These are phyloP conservation scores for Inosperma sp. DNA, from an alignment of 768 basidiomycete genomes.

Conservation along the genomic window DNA sequence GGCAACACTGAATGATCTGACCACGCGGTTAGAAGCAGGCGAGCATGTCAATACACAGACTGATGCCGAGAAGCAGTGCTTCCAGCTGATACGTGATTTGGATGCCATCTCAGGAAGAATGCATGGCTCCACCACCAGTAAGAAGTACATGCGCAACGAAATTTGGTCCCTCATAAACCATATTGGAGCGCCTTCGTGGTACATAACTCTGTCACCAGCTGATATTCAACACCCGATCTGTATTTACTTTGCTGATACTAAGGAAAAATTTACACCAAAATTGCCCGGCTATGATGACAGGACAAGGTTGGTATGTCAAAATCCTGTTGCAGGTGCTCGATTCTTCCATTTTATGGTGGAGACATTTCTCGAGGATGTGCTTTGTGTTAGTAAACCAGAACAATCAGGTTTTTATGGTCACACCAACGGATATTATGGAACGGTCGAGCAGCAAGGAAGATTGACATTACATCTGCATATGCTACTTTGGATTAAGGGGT, in stretches of 20 bases:
- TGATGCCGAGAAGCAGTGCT: slow-evolving; percentile 22
- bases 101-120: slow-evolving; percentile 25
- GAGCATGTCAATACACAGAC: slow-evolving; percentile 17
- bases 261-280: slow-evolving; percentile 20
- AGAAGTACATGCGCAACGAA: slow-evolving; percentile 28
- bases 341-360: slow-evolving; percentile 33
- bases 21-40: slow-evolving; percentile 18
- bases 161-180: slow-evolving; percentile 22
- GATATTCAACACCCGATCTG: slow-evolving; percentile 32
- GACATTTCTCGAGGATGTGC: slow-evolving; percentile 27
- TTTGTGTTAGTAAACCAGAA: slow-evolving; percentile 18
- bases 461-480: slow-evolving; percentile 34
- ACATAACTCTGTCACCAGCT: slow-evolving; percentile 35
- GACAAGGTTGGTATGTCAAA: neutral
- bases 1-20: slow-evolving; percentile 16
- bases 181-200: slow-evolving; percentile 31
- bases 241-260: slow-evolving; percentile 29
- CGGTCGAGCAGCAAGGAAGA: slow-evolving; percentile 37
- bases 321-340: slow-evolving; percentile 20
- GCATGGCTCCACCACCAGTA: slow-evolving; percentile 22
- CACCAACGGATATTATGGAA: slow-evolving; percentile 33
- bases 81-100: slow-evolving; percentile 22
- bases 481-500: slow-evolving; percentile 31
- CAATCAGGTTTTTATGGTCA: slow-evolving; percentile 26
- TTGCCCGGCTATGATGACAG: slow-evolving; percentile 2